Evolutionary conservation across 192 early-diverging fungal species (phyloP), one percentile per base, ranked within the genome.

Genomic region (Coemansia furcata): DNA sequence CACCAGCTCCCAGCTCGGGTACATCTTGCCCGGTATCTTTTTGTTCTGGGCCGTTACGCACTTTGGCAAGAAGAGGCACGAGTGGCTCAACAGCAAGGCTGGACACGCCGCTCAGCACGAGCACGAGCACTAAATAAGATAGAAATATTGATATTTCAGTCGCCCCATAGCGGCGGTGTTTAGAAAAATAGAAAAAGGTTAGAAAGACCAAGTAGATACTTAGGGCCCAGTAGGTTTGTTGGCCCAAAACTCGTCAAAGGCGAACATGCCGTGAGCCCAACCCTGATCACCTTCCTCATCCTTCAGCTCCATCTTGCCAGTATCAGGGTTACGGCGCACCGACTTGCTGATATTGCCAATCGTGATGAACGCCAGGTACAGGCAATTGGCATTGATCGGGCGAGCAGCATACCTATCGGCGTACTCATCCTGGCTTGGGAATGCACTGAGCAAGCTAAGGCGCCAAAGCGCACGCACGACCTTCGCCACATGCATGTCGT

Each of bases 401-500:
- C 12, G 3, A 66, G 78, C 26, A 69, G 66, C 62, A 46, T 71
- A 71, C 8, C 52, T 35, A 6, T 39, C 14, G 7, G 17, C 19
- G 11, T n/a, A 3, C 21, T 38, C 26, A 38, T 4, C 36, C 42
- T 43, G 52, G 17, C 5, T 29, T 11, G 30, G 42, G 63, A 73
- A 63, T 19, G 70, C 58, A 17, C 32, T 33, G n/a, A 85, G 60
- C 8, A 85, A 38, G 39, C 82, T 81, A 19, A 75, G 85, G 9
- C 85, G 80, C 66, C 85, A 85, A 42, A 83, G 80, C 1, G 77
- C 54, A 37, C 88, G 85, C 2, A 86, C 74, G 2, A 75, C 81
- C 36, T 89, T 89, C 55, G 76, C 63, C 4, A 85, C 76, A 71
- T 89, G 88, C 35, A 83, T 73, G 32, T 89, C 86, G 38, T 87